phyloP scores from a whole-genome alignment of 148 eudicot genomes.

The Camellia japonica region DNA sequence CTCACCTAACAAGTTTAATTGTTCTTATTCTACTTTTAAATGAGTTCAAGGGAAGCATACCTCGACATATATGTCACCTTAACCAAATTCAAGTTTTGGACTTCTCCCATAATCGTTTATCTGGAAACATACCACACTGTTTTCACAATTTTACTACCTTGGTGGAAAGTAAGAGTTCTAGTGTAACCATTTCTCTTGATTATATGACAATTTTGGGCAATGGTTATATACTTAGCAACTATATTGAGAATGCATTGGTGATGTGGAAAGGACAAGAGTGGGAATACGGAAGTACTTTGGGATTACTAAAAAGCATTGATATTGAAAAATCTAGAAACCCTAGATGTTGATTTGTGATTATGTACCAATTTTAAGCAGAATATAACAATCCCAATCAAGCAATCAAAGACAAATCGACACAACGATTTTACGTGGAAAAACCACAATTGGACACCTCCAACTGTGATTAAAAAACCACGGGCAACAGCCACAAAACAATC shows the following conservation, averaged over 20 bases:
- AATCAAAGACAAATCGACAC: no score
- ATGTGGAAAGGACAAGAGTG: constrained; percentile 12
- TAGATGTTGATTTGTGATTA: no score
- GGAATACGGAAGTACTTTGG: constrained; percentile 5
- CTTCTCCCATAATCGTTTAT: constrained; percentile 15
- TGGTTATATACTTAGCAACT: not conserved
- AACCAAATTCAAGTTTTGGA: constrained; percentile 14
- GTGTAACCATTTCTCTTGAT: not conserved
- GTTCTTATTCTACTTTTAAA: constrained; percentile 13
- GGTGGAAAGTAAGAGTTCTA: not conserved
- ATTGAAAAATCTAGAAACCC: no score
- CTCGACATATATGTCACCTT: constrained; percentile 14
- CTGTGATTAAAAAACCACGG: no score
- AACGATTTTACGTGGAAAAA: no score
- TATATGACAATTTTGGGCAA: not conserved
- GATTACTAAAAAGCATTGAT: constrained; percentile 21
- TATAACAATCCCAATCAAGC: no score
- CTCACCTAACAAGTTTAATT: not conserved
- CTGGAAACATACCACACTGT: constrained; percentile 19
- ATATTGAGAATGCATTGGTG: constrained; percentile 8
- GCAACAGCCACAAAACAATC: no score
- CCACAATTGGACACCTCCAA: no score
- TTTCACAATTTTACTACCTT: constrained; percentile 1
- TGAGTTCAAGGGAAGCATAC: constrained; percentile 15
- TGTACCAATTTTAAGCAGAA: no score